Percentiles rank a stretch among this genome's conserved stretches.
Evolutionary conservation across 805 yeast species (phyloP).

Genomic region (Sugiyamaella boreocaroliniensis): DNA sequence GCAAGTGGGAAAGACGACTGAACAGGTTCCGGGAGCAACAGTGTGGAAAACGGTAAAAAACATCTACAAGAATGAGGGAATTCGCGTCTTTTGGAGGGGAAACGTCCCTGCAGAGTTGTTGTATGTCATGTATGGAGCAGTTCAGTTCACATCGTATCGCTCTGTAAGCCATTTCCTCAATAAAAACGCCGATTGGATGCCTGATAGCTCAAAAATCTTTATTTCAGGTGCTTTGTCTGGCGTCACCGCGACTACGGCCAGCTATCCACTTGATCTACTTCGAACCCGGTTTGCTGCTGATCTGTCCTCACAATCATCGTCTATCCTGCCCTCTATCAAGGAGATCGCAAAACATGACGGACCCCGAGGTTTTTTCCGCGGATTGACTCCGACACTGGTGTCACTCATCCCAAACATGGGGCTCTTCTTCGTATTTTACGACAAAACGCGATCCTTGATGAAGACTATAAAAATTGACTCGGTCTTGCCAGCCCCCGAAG

Average conservation of each 20-base stretch:
- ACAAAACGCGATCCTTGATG: constrained; percentile 36
- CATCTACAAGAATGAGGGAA: constrained; percentile 58
- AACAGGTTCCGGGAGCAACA: constrained; percentile 22
- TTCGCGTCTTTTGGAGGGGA: constrained; percentile 87
- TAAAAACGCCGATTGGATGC: constrained; percentile 24
- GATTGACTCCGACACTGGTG: constrained; percentile 43
- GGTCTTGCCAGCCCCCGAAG: constrained; percentile 34
- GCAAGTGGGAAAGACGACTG: constrained; percentile 29
- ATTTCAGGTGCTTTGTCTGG: constrained; percentile 78
- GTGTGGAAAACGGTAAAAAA: constrained; percentile 31
- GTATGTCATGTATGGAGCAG: constrained; percentile 78
- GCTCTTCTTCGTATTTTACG: constrained; percentile 65
- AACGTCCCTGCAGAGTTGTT: constrained; percentile 85
- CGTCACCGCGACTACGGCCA: constrained; percentile 55
- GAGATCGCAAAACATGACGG: constrained; percentile 34
- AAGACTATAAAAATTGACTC: neutral
- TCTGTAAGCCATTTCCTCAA: constrained; percentile 42
- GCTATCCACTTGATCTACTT: constrained; percentile 89
- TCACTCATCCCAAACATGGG: constrained; percentile 71
- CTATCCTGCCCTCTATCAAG: constrained; percentile 9
- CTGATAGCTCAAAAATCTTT: constrained; percentile 40
- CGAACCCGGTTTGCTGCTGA: constrained; percentile 81
- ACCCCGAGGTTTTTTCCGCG: constrained; percentile 42
- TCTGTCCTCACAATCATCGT: constrained; percentile 11
- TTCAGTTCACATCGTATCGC: constrained; percentile 73